Evolutionary conservation across 768 basidiomycete genomes (phyloP), one percentile per base, ranked within the genome.

Genomic region (Agrocybe praecox): DNA sequence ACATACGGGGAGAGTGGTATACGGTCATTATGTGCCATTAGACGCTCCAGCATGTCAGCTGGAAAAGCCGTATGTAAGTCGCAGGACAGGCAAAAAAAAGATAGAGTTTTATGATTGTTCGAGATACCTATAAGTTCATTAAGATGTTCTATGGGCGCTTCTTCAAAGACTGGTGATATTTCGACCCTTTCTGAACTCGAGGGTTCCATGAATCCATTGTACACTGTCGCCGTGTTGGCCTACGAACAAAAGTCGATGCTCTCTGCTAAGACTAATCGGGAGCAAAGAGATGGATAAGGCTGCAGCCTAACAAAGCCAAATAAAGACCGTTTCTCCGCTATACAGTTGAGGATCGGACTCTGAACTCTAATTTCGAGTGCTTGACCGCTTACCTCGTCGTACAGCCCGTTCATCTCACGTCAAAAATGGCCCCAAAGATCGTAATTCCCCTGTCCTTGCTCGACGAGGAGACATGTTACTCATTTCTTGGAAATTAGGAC

Each of bases 41-140:
- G 79, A 61, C 95, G 90, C 69, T 95, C 86, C 65, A 99, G 85
- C 96, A 98, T 98, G 74, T 96, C 92, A 66, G 94, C 94, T 96
- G 71, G 24, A 71, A 61, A 46, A 47, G 44, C 36, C 49, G 46
- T 48, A n/a, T n/a, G 52, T 53, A 53, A 55, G 62, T 49, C 14
- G 34, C 34, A 43, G 45, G 33, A 14, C n/a, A 10, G 21, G 42
- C 32, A n/a, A 12, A 22, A 23, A 45, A 24, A 22, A 23, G 49
- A 65, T 53, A 55, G 23, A 53, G 53, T 40, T 32, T 44, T n/a
- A 40, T n/a, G 36, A 40, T 40, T 40, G 58, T 32, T 40, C n/a
- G 54, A 65, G 56, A 53, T 70, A 96, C 95, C 91, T 73, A 98
- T 95, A 62, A 99, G 89, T 59, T 89, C 80, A 61, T 91, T 89